Base-by-base conservation (phyloP, 495 filamentous ascomycete genomes). In the Aspergillus nidulans region DNA sequence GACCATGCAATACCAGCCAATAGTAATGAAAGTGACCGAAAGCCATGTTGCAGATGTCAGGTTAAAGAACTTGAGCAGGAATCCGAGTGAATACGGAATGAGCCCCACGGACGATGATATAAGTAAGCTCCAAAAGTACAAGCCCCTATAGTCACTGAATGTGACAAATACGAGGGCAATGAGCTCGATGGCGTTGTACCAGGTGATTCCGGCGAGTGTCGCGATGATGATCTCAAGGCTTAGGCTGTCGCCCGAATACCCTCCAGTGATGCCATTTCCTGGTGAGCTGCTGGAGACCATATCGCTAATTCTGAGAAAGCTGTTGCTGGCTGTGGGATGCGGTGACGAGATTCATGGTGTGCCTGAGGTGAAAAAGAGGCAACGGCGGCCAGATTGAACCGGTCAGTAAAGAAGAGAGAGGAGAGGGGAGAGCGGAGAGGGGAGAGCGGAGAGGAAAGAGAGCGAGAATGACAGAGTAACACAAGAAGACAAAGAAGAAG, bases 1-100 rank as follows among this genome's bases (percentile, higher is more conserved):
- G 4, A 88, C 81, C 82, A 86, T 86, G 18, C 59, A 61, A 52
- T 73, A 80, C 85, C 84, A 88, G 16, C 85, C 84, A 18, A 82
- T 51, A 24, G 74, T 76, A 44, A 79, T 58, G 13, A 81, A 62
- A 5, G 72, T 72, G n/a, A 77, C 65, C 8, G 73, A 64, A 4
- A 77, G 54, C 67, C 74, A 70, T 48, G 60, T 58, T 16, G 56
- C 66, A 4, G 61, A 63, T n/a, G 64, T 73, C n/a, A 78, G 55
- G 23, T 72, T 64, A 59, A 85, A 83, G 62, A 80, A 83, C 52
- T 83, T 83, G 57, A 86, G 69, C 21, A 87, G 61, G 62, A 85
- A 85, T 6, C 83, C 85, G 18, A 85, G 52, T 3, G 76, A 74
- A 59, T 86, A 81, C 5, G 81, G 71, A 13, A 81, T 66, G 18